A percentile compares a stretch with the other conserved stretches of the same genome.
Conservation (phyloP, 2,329 filamentous ascomycete species). For the Stylonectria norvegica region DNA sequence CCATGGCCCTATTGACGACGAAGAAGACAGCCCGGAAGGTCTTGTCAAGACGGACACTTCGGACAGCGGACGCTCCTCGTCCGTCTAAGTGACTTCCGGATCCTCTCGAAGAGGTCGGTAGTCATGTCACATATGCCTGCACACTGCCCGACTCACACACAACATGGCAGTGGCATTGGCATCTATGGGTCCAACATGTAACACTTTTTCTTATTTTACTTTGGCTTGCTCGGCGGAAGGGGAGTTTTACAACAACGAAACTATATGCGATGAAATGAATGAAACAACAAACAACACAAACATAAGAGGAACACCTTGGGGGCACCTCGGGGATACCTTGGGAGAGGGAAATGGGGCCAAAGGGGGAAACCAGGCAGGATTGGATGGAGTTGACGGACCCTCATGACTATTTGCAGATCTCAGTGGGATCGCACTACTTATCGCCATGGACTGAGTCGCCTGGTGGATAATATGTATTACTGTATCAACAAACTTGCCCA, state of each 20-base stretch:
- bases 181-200: conserved; percentile 17
- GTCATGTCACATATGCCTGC: conserved; percentile 14
- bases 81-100: conserved; percentile 42
- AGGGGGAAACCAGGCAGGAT: conserved; percentile 5
- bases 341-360: conserved; percentile 7
- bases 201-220: no score
- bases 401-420: conserved; percentile 28
- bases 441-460: conserved; percentile 12
- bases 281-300: conserved; percentile 15
- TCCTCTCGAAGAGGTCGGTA: conserved; percentile 15
- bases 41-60: conserved; percentile 56
- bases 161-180: conserved; percentile 10
- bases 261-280: conserved; percentile 24
- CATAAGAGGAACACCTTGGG: conserved; percentile 1
- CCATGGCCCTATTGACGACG: conserved; percentile 62
- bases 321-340: conserved; percentile 1
- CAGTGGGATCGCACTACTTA: conserved; percentile 18
- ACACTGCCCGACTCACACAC: no score
- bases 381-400: conserved; percentile 23
- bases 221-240: conserved; percentile 5
- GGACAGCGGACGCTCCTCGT: conserved; percentile 57
- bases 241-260: conserved; percentile 26
- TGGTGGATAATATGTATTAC: conserved; percentile 27
- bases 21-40: conserved; percentile 48
- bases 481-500: conserved; percentile 25